phyloP scores from a whole-genome alignment of 2,329 filamentous ascomycete genomes.

The Colletotrichum falcatum region DNA sequence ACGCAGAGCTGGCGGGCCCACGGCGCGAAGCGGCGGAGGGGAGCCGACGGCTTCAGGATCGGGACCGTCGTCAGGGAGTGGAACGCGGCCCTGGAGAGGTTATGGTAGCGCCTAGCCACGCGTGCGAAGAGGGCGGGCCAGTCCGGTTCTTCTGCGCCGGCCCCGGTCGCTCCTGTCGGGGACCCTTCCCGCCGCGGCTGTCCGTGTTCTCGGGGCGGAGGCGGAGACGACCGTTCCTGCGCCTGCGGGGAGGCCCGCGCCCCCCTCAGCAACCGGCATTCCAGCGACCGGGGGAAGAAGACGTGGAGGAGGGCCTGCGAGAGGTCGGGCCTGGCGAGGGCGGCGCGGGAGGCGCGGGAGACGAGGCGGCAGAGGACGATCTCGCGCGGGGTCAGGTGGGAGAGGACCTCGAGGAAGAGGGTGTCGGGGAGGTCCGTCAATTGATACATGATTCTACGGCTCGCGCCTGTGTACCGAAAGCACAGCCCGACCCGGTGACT shows the following conservation, averaged over 20 bases:
- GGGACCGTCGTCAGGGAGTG: conserved; percentile 38
- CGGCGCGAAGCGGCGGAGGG: conserved; percentile 53
- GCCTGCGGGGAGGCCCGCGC: conserved; percentile 29
- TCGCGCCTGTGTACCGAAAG: neutral
- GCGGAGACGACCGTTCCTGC: neutral
- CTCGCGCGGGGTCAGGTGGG: conserved; percentile 62
- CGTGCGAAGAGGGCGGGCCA: conserved; percentile 60
- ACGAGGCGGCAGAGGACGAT: conserved; percentile 64
- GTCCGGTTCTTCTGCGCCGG: conserved; percentile 40
- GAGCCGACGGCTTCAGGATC: conserved; percentile 42
- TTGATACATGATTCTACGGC: conserved; percentile 46
- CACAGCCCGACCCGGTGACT: neutral
- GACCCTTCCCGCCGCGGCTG: no score
- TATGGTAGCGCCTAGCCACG: conserved; percentile 66
- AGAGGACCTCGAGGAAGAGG: conserved; percentile 66
- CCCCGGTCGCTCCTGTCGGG: conserved; percentile 36
- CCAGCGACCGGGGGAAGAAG: conserved; percentile 65
- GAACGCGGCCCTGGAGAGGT: conserved; percentile 52
- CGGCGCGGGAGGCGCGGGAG: conserved; percentile 59
- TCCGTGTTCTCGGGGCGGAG: neutral
- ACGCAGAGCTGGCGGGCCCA: conserved; percentile 60
- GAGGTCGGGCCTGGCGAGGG: conserved; percentile 62
- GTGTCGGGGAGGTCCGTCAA: conserved; percentile 65
- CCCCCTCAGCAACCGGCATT: conserved; percentile 57
- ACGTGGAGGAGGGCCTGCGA: conserved; percentile 60